Conservation (phyloP, 2,329 filamentous ascomycete species). For the Triangularia setosa region DNA sequence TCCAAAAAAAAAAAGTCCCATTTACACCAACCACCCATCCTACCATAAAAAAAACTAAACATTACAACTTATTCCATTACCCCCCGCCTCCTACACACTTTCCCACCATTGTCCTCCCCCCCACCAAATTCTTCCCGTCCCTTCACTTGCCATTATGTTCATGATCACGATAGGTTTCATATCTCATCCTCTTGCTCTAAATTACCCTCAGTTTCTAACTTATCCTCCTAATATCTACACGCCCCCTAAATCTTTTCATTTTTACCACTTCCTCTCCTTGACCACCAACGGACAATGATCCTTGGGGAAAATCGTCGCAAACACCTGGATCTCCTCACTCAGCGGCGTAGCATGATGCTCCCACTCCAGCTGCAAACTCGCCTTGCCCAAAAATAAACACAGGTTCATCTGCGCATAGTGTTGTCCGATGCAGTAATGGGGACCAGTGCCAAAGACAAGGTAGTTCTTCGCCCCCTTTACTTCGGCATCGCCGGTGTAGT, state of each 20-base stretch:
- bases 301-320: constrained; percentile 97
- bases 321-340: constrained; percentile 96
- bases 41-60: neutral
- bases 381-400: constrained; percentile 86
- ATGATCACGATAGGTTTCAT: neutral
- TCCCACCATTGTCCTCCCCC: neutral
- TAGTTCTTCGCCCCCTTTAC: constrained; percentile 87
- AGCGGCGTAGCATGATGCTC: constrained; percentile 76
- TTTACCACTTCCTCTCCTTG: constrained; percentile 48
- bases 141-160: neutral
- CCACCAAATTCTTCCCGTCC: too few relatives aligned
- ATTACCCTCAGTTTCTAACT: neutral
- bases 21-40: neutral
- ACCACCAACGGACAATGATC: constrained; percentile 82
- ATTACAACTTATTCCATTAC: neutral
- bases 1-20: neutral
- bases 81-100: neutral
- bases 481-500: constrained; percentile 86
- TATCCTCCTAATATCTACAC: neutral
- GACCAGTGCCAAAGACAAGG: constrained; percentile 90
- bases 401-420: constrained; percentile 86
- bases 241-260: neutral
- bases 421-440: constrained; percentile 95
- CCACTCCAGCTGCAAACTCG: constrained; percentile 83
- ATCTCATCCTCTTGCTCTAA: neutral